These are phyloP conservation scores for Botryotinia convoluta DNA, from an alignment of 2,329 filamentous ascomycete genomes.

Conservation along the genomic window DNA sequence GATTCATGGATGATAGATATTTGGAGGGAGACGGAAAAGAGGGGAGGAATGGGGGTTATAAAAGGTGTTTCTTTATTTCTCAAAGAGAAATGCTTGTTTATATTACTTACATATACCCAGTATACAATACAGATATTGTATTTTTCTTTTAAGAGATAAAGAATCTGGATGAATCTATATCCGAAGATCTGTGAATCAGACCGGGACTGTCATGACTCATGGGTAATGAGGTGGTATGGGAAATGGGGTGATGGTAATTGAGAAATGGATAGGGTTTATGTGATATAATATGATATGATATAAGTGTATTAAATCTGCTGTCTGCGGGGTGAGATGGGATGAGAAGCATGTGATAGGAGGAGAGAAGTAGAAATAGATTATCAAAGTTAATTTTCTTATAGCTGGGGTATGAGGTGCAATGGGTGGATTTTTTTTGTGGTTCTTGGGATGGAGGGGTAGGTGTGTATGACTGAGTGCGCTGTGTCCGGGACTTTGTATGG, in stretches of 20 bases:
- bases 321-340: neutral
- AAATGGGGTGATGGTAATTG: neutral
- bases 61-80: constrained; percentile 3
- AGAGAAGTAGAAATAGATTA: neutral
- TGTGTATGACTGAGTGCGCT: too few species aligned
- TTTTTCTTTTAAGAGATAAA: neutral
- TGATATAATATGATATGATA: too few species aligned
- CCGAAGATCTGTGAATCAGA: neutral
- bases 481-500: neutral
- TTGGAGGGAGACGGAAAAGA: neutral
- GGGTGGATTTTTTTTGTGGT: neutral
- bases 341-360: neutral
- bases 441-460: too few species aligned
- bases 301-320: too few species aligned
- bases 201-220: neutral
- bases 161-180: neutral
- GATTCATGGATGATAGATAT: constrained; percentile 8
- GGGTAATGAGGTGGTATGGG: neutral
- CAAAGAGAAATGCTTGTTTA: constrained; percentile 1
- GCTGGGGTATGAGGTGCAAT: neutral
- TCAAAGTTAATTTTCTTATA: neutral
- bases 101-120: neutral
- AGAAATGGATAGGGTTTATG: neutral
- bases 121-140: neutral
- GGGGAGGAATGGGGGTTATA: neutral